Evolutionary conservation across 257 asterid species (phyloP).

Genomic region (Penstemon davidsonii): DNA sequence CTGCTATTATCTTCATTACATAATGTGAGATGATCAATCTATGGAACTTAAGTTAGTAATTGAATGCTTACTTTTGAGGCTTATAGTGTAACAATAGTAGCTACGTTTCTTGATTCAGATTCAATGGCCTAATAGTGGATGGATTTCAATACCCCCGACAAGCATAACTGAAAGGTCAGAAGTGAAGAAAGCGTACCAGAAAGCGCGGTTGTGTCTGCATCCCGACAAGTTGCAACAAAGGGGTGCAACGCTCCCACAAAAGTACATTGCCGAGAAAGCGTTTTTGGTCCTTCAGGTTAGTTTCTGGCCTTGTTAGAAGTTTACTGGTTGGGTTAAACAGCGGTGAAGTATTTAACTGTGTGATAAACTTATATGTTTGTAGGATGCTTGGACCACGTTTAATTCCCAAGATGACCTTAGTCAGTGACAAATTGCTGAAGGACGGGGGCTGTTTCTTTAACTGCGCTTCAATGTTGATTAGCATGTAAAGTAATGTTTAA

Average conservation of each 20-base stretch:
- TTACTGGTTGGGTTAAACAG: too few relatives aligned
- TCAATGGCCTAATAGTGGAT: slow-evolving; percentile 66
- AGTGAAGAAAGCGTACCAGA: slow-evolving; percentile 80
- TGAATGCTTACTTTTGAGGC: not conserved
- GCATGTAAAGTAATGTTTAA: slow-evolving; percentile 24
- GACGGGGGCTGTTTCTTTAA: not conserved
- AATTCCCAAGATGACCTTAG: slow-evolving; percentile 41
- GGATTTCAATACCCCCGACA: slow-evolving; percentile 48
- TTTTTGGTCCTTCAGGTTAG: slow-evolving; percentile 68
- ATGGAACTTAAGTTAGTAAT: not conserved
- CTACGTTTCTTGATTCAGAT: slow-evolving; percentile 39
- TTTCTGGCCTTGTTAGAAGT: not conserved
- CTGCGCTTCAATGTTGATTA: not conserved
- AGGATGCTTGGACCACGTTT: slow-evolving; percentile 80
- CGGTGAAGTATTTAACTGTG: not conserved
- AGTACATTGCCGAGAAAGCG: slow-evolving; percentile 61
- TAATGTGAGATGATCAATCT: slow-evolving; percentile 45
- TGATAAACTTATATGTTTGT: slow-evolving; percentile 2
- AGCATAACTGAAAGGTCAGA: slow-evolving; percentile 46
- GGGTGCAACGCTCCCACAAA: slow-evolving; percentile 64
- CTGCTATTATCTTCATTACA: slow-evolving; percentile 69
- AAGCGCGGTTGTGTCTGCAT: slow-evolving; percentile 69
- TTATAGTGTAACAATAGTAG: too few relatives aligned
- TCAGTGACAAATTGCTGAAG: slow-evolving; percentile 1
- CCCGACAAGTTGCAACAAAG: slow-evolving; percentile 87